These are phyloP conservation scores for Cyclotella sp. DNA, from an alignment of 108 stramenopile genomes.

Conservation along the genomic window DNA sequence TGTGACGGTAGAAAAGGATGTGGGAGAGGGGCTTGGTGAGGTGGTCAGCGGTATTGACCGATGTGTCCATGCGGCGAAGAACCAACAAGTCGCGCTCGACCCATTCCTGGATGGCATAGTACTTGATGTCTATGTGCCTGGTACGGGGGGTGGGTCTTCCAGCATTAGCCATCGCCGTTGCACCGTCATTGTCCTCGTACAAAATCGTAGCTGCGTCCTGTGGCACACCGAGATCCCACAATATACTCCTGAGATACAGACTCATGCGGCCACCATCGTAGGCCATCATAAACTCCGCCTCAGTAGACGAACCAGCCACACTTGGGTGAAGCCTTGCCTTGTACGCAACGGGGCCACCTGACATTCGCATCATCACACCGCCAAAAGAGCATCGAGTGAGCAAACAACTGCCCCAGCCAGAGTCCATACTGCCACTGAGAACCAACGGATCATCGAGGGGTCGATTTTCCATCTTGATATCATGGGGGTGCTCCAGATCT, in stretches of 20 bases:
- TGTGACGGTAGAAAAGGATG: not conserved
- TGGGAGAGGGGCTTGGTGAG: too few relatives aligned
- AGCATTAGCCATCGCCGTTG: too few relatives aligned
- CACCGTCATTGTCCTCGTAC: too few relatives aligned
- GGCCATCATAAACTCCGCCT: too few relatives aligned
- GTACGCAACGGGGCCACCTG: not conserved
- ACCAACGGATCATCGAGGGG: not conserved
- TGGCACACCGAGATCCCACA: too few relatives aligned
- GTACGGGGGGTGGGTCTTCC: not conserved
- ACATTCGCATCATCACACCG: too few relatives aligned
- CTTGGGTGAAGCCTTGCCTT: not conserved
- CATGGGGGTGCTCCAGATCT: too few relatives aligned
- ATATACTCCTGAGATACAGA: too few relatives aligned
- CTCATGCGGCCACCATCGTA: too few relatives aligned
- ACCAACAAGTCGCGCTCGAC: not conserved
- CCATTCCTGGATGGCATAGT: not conserved
- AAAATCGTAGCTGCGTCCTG: too few relatives aligned
- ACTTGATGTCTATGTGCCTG: not conserved
- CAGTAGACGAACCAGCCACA: too few relatives aligned
- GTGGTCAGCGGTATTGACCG: not conserved
- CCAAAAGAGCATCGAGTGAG: too few relatives aligned
- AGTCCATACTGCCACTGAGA: not conserved
- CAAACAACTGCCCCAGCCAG: not conserved
- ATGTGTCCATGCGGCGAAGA: not conserved
- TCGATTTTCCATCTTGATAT: not conserved